A percentile compares a stretch with the other conserved stretches of the same genome.
These are phyloP conservation scores for Furcasterigmium furcatum DNA, from an alignment of 2,329 filamentous ascomycete species.

Conservation along the genomic window DNA sequence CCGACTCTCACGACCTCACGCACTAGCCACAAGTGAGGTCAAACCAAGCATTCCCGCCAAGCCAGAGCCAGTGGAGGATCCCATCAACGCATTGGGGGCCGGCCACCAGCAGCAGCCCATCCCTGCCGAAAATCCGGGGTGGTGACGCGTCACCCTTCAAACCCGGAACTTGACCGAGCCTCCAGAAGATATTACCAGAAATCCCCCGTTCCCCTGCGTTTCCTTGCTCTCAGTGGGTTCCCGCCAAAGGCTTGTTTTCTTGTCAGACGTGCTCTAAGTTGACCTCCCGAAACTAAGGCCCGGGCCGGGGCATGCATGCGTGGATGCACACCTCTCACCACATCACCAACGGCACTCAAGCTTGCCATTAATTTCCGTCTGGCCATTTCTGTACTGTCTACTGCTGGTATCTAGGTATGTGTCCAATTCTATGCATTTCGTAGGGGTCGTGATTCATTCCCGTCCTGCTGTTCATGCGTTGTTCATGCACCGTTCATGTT, in stretches of 20 bases:
- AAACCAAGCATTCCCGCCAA: slow-evolving; percentile 5
- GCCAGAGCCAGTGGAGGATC: background rate
- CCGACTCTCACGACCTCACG: background rate
- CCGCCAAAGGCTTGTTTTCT: too few relatives aligned
- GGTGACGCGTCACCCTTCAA: slow-evolving; percentile 4
- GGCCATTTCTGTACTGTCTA: background rate
- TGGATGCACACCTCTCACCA: too few relatives aligned
- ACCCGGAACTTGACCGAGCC: background rate
- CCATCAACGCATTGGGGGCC: background rate
- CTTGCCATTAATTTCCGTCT: too few relatives aligned
- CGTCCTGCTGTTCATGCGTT: background rate
- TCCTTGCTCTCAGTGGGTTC: too few relatives aligned
- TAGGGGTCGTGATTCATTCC: background rate
- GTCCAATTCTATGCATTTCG: background rate
- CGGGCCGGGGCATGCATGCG: too few relatives aligned
- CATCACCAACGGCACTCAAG: too few relatives aligned
- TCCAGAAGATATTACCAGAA: background rate
- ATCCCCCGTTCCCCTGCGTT: too few relatives aligned
- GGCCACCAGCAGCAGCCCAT: background rate
- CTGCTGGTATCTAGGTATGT: slow-evolving; percentile 2
- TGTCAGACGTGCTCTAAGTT: too few relatives aligned
- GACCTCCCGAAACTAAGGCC: too few relatives aligned
- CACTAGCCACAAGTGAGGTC: slow-evolving; percentile 2
- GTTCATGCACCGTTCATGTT: background rate
- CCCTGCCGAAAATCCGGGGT: slow-evolving; percentile 3